phyloP scores from a whole-genome alignment of 306 rosid genomes.

The Vigna nakashimae region DNA sequence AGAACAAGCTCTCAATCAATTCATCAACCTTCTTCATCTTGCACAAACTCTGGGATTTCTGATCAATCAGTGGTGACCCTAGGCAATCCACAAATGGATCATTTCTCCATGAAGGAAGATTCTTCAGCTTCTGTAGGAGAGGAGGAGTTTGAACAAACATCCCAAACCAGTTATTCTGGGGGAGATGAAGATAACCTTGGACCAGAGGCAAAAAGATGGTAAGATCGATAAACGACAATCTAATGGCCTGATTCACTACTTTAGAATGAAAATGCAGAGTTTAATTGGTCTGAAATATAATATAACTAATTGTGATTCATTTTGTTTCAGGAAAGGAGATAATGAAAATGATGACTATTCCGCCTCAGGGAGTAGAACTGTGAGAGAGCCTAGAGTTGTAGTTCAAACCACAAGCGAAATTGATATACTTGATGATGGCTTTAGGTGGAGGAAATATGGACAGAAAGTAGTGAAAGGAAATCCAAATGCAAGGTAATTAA shows the following conservation, averaged over 20 bases:
- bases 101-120: slow-evolving; percentile 62
- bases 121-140: slow-evolving; percentile 81
- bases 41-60: slow-evolving; percentile 60
- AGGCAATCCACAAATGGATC: slow-evolving; percentile 53
- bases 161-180: slow-evolving; percentile 64
- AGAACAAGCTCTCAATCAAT: slow-evolving; percentile 57
- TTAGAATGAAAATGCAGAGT: slow-evolving; percentile 8
- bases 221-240: slow-evolving; percentile 16
- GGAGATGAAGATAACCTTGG: slow-evolving; percentile 66
- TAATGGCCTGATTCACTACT: slow-evolving; percentile 9
- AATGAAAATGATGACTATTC: slow-evolving; percentile 63
- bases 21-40: slow-evolving; percentile 60
- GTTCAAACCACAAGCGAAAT: slow-evolving; percentile 97
- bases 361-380: slow-evolving; percentile 68
- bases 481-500: slow-evolving; percentile 87
- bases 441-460: slow-evolving; percentile 97
- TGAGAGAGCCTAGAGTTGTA: slow-evolving; percentile 95
- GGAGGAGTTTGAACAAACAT: slow-evolving; percentile 73
- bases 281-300: slow-evolving; percentile 5
- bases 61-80: slow-evolving; percentile 61
- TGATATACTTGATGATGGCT: slow-evolving; percentile 95
- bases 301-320: slow-evolving; percentile 28
- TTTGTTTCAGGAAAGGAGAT: slow-evolving; percentile 77
- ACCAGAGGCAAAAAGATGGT: slow-evolving; percentile 90
- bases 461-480: slow-evolving; percentile 99